Evolutionary conservation across 2,329 filamentous ascomycete species (phyloP).

Genomic region (Bipolaris cookei): DNA sequence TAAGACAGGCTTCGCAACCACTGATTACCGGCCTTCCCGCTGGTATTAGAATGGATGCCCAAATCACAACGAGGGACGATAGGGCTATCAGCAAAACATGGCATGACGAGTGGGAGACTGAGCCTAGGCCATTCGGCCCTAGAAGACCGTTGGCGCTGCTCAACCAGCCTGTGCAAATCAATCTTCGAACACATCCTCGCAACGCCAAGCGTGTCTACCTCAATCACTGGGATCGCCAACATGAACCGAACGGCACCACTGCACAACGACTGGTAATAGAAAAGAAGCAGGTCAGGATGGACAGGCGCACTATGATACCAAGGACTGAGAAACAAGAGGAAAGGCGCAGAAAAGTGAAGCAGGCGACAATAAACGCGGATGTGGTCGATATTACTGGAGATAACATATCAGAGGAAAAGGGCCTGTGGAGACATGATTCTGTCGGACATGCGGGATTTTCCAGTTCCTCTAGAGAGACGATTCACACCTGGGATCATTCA

Average conservation of each 20-base stretch:
- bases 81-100: conserved; percentile 5
- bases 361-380: background rate
- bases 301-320: background rate
- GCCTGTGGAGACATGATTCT: background rate
- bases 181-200: conserved; percentile 6
- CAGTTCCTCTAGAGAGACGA: background rate
- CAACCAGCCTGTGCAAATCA: conserved; percentile 7
- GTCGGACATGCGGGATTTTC: background rate
- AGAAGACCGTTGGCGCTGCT: conserved; percentile 6
- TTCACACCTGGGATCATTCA: background rate
- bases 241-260: conserved; percentile 10
- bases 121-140: conserved; percentile 4
- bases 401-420: background rate
- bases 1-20: background rate
- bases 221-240: conserved; percentile 9
- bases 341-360: conserved; percentile 5
- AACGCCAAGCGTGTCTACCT: conserved; percentile 1
- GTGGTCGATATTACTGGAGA: conserved; percentile 15
- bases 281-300: background rate
- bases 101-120: conserved; percentile 13
- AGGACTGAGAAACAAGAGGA: background rate
- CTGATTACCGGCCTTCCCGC: background rate
- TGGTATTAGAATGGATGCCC: background rate
- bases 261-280: conserved; percentile 4
- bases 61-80: background rate